Percentiles rank a stretch among this genome's conserved stretches.
Evolutionary conservation across 495 filamentous ascomycete genomes (phyloP).

Genomic region (Margaritispora aquatica): DNA sequence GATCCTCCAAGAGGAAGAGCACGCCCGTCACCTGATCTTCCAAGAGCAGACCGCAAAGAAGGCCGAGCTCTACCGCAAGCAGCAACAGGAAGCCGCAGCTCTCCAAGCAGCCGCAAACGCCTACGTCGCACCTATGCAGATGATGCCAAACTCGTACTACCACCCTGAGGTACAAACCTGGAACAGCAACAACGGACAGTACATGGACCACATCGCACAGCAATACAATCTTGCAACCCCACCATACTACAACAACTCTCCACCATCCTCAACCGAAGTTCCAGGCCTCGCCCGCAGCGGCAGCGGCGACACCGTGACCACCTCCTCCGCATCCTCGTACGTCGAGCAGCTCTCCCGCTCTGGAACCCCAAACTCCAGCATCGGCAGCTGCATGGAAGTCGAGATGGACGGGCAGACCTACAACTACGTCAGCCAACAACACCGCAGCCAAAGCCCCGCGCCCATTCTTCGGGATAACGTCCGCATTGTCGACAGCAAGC

Average conservation of each 20-base stretch:
- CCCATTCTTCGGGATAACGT: conserved; percentile 10
- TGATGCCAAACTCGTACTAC: background rate
- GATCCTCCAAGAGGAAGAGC: conserved; percentile 7
- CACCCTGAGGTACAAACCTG: background rate
- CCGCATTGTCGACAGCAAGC: conserved; percentile 10
- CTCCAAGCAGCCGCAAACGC: conserved; percentile 7
- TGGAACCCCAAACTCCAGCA: conserved; percentile 22
- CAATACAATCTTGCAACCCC: background rate
- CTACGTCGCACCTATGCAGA: conserved; percentile 4
- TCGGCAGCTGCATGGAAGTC: conserved; percentile 19
- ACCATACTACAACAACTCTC: conserved; percentile 19
- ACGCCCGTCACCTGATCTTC: background rate
- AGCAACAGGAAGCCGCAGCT: conserved; percentile 1
- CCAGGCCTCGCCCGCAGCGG: conserved; percentile 21
- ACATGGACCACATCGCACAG: background rate
- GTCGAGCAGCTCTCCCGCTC: conserved; percentile 2
- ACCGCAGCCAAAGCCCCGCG: background rate
- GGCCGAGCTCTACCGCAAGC: background rate
- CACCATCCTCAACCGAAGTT: conserved; percentile 19
- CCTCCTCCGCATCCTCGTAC: conserved; percentile 21
- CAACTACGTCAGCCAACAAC: background rate
- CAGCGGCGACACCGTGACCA: conserved; percentile 10
- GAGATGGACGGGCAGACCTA: background rate
- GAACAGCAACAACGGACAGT: background rate
- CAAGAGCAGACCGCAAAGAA: background rate